These are phyloP conservation scores for Oryza nivara DNA, from an alignment of 176 grass and related monocot genomes.

Conservation along the genomic window DNA sequence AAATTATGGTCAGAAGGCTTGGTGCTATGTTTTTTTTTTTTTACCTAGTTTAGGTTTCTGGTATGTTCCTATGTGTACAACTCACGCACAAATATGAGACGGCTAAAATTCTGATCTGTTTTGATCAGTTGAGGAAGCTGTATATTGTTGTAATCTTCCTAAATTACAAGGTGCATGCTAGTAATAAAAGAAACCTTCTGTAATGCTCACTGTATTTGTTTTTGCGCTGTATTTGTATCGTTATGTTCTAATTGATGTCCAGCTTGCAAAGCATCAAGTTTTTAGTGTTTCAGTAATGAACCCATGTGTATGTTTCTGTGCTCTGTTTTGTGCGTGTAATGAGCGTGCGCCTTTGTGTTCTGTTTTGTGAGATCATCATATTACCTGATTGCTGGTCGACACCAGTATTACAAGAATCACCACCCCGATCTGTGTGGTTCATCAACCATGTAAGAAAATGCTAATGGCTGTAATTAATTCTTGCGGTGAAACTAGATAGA, in stretches of 20 bases:
- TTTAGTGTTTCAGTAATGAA: not conserved
- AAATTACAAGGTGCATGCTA: too few species aligned
- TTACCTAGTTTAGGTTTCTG: not conserved
- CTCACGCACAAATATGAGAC: not conserved
- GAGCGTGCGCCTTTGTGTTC: not conserved
- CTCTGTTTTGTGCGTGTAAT: not conserved
- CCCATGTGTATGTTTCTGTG: not conserved
- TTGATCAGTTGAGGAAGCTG: conserved; percentile 32
- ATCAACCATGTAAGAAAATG: not conserved
- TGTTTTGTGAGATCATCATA: not conserved
- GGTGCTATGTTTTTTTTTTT: not conserved
- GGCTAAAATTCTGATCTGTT: conserved; percentile 14
- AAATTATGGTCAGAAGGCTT: conserved; percentile 8
- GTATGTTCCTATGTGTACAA: conserved; percentile 21
- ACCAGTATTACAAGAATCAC: not conserved
- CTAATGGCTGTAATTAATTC: not conserved
- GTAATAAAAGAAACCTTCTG: not conserved
- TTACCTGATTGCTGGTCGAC: not conserved
- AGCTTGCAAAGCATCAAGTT: not conserved
- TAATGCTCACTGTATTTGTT: not conserved
- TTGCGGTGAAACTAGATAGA: not conserved
- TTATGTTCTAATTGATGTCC: not conserved
- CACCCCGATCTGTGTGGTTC: not conserved
- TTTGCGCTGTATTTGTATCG: not conserved
- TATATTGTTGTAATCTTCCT: conserved; percentile 49